Evolutionary conservation across 2,329 filamentous ascomycete species (phyloP).

Genomic region (Ceratocystis eucalypticola): DNA sequence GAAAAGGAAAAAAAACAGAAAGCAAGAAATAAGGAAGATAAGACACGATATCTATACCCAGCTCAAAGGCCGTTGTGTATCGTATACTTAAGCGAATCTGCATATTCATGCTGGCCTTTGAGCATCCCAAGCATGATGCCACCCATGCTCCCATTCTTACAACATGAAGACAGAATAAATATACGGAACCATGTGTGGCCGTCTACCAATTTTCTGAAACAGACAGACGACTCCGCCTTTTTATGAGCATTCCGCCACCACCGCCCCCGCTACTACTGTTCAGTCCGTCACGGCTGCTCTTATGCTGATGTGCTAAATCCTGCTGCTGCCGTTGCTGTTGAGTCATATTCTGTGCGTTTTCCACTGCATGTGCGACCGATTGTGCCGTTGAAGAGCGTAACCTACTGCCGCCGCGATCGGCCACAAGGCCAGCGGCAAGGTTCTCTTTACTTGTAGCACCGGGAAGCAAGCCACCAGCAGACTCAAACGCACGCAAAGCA

Average conservation of each 20-base stretch:
- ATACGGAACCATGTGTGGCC: neutral
- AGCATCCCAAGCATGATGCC: too few relatives aligned
- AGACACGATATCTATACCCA: neutral
- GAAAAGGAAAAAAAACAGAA: slow-evolving; percentile 5
- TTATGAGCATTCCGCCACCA: slow-evolving; percentile 6
- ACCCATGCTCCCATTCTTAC: too few relatives aligned
- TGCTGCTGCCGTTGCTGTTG: slow-evolving; percentile 3
- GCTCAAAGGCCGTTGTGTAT: neutral
- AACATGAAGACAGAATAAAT: neutral
- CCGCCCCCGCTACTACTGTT: neutral
- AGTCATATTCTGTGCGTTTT: neutral
- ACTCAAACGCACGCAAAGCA: slow-evolving; percentile 9
- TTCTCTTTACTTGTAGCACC: slow-evolving; percentile 7
- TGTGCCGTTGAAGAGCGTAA: slow-evolving; percentile 10
- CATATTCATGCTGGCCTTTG: neutral
- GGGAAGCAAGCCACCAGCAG: neutral
- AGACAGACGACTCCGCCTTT: slow-evolving; percentile 15
- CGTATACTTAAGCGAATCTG: neutral
- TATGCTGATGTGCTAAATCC: slow-evolving; percentile 5
- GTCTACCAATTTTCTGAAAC: slow-evolving; percentile 14
- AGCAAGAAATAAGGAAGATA: neutral
- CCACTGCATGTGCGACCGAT: neutral
- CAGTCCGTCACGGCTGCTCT: slow-evolving; percentile 9
- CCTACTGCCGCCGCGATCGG: slow-evolving; percentile 11
- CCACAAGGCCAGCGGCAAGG: neutral